phyloP scores from a whole-genome alignment of 2,329 filamentous ascomycete genomes.

The Knufia petricola region DNA sequence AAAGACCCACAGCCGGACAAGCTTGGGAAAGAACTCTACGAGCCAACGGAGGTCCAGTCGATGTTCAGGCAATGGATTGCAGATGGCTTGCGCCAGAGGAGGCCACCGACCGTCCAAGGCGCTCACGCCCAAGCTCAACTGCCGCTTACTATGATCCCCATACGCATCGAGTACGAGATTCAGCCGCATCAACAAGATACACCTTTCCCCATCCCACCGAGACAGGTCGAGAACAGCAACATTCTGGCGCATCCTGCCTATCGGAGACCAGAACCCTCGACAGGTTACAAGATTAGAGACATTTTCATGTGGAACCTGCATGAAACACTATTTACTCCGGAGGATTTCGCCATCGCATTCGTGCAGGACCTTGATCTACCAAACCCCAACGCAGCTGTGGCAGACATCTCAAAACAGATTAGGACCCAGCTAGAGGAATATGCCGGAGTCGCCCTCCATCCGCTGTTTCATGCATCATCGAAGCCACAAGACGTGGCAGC shows the following conservation, averaged over 20 bases:
- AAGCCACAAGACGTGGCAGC: constrained; percentile 5
- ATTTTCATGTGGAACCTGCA: constrained; percentile 98
- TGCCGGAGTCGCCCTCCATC: constrained; percentile 84
- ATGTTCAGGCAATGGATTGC: constrained; percentile 94
- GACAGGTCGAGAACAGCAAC: constrained; percentile 32
- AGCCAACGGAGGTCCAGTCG: constrained; percentile 74
- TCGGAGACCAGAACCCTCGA: constrained; percentile 65
- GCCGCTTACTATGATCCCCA: constrained; percentile 84
- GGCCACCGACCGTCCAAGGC: constrained; percentile 45
- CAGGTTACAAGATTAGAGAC: constrained; percentile 82
- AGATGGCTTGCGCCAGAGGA: constrained; percentile 6
- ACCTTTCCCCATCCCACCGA: constrained; percentile 35
- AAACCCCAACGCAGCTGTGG: constrained; percentile 57
- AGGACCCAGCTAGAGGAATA: constrained; percentile 93
- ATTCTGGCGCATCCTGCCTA: constrained; percentile 69
- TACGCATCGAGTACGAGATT: constrained; percentile 91
- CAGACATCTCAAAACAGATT: constrained; percentile 86
- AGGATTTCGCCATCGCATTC: constrained; percentile 84
- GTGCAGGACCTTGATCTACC: constrained; percentile 91
- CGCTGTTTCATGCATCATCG: constrained; percentile 60
- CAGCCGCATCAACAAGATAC: constrained; percentile 51
- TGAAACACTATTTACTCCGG: constrained; percentile 85
- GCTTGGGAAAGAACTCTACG: constrained; percentile 69
- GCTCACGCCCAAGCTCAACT: constrained; percentile 60
- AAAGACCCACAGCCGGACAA: constrained; percentile 61